Evolutionary conservation across 345 rosid genomes (phyloP).

Genomic region (Citrus cavaleriei): DNA sequence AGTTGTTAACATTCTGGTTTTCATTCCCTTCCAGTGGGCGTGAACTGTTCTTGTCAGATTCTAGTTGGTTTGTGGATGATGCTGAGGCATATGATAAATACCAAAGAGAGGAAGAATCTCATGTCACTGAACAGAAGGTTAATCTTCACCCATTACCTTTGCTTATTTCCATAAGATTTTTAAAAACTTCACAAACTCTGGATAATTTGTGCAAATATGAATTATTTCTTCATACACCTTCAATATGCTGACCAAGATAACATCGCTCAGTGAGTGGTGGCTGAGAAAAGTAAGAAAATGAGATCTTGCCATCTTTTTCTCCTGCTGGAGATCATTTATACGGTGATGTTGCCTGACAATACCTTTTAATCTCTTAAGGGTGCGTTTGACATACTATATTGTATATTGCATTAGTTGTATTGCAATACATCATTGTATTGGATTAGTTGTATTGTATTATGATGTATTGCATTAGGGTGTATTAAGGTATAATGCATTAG

Average conservation of each 20-base stretch:
- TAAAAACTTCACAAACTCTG: background rate
- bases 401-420: too few relatives aligned
- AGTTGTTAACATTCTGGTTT: slow-evolving; percentile 12
- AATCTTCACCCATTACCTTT: background rate
- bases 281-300: background rate
- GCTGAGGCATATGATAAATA: slow-evolving; percentile 55
- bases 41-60: slow-evolving; percentile 53
- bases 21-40: slow-evolving; percentile 51
- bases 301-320: background rate
- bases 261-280: background rate
- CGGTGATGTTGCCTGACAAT: background rate
- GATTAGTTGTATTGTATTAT: too few relatives aligned
- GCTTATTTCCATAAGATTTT: background rate
- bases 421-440: too few relatives aligned
- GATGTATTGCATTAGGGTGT: too few relatives aligned
- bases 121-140: slow-evolving; percentile 36
- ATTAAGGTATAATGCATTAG: too few relatives aligned
- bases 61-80: slow-evolving; percentile 64
- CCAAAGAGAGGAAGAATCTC: slow-evolving; percentile 45
- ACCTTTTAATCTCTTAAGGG: background rate
- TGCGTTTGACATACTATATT: too few relatives aligned
- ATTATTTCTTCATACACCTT: background rate
- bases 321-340: background rate
- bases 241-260: background rate
- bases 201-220: background rate